Evolutionary conservation across 2,329 filamentous ascomycete genomes (phyloP).

Genomic region (Curvularia lunata): DNA sequence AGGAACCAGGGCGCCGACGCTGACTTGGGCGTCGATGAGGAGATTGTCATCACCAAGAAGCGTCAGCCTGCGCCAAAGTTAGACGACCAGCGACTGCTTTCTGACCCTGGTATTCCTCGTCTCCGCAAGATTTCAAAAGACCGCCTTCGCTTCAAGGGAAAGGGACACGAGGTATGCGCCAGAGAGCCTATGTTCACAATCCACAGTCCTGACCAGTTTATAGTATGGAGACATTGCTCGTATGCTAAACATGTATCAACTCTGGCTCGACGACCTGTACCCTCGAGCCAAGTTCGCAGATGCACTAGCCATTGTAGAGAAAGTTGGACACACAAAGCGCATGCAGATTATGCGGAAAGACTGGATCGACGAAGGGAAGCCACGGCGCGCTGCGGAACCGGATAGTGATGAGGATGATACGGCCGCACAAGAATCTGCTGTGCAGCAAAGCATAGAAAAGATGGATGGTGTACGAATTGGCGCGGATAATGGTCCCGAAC

Average conservation of each 20-base stretch:
- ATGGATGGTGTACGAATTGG: constrained; percentile 21
- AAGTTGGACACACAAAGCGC: constrained; percentile 82
- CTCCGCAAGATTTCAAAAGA: constrained; percentile 73
- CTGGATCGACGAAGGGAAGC: constrained; percentile 81
- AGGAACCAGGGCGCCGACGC: constrained; percentile 45
- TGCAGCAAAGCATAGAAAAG: constrained; percentile 12
- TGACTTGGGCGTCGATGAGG: constrained; percentile 80
- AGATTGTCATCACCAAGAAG: constrained; percentile 81
- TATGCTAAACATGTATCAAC: constrained; percentile 87
- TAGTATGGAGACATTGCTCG: constrained; percentile 84
- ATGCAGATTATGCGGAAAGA: constrained; percentile 76
- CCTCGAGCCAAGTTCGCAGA: constrained; percentile 94
- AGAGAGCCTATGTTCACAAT: neutral
- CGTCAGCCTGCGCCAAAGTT: constrained; percentile 81
- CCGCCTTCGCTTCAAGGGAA: constrained; percentile 82
- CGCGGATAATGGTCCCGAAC: constrained; percentile 1
- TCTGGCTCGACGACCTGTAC: constrained; percentile 96
- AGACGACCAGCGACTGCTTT: constrained; percentile 83
- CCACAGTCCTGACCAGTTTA: constrained; percentile 17
- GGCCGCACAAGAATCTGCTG: constrained; percentile 2
- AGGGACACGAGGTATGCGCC: constrained; percentile 79
- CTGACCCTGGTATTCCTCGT: constrained; percentile 81
- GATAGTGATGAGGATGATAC: constrained; percentile 39
- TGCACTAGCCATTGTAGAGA: constrained; percentile 88
- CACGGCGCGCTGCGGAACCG: constrained; percentile 48